Conservation (phyloP, 139 green algal genomes). For the Chlorella sp. region DNA sequence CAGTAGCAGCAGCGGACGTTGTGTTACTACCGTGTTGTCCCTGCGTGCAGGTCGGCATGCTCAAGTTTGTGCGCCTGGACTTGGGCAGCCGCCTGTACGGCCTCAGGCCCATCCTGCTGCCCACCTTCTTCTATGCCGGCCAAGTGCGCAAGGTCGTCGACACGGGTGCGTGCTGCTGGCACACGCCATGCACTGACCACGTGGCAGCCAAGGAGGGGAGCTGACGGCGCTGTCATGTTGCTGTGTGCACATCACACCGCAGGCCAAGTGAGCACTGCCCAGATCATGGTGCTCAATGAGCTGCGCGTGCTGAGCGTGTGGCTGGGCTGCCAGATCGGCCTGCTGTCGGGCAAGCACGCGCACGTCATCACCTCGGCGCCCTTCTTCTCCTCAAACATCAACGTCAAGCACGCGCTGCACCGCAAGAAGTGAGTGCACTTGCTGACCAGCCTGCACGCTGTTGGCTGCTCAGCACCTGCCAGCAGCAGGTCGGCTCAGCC, state of each 20-base stretch:
- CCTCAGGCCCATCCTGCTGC: constrained; percentile 62
- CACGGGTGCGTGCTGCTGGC: background rate
- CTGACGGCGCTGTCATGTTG: too few relatives aligned
- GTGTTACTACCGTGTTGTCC: too few relatives aligned
- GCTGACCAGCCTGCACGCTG: too few relatives aligned
- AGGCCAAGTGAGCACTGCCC: constrained; percentile 26
- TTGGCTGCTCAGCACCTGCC: too few relatives aligned
- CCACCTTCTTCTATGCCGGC: constrained; percentile 68
- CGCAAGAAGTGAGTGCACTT: constrained; percentile 35
- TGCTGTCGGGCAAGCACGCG: constrained; percentile 35
- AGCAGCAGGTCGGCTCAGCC: too few relatives aligned
- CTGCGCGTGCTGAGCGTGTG: constrained; percentile 54
- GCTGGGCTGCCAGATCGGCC: constrained; percentile 44
- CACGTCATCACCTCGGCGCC: constrained; percentile 43
- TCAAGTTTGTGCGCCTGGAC: constrained; percentile 43
- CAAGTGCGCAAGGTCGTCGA: constrained; percentile 36
- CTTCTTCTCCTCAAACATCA: constrained; percentile 29
- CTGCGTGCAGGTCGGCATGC: constrained; percentile 19
- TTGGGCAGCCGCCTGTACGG: constrained; percentile 31
- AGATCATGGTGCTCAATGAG: constrained; percentile 61
- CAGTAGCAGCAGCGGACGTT: too few relatives aligned
- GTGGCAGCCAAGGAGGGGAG: too few relatives aligned
- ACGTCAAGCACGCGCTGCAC: constrained; percentile 42
- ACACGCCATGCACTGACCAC: too few relatives aligned
- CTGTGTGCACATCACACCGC: too few relatives aligned